phyloP scores from a whole-genome alignment of 768 basidiomycete species.

The Pisolithus sp. region DNA sequence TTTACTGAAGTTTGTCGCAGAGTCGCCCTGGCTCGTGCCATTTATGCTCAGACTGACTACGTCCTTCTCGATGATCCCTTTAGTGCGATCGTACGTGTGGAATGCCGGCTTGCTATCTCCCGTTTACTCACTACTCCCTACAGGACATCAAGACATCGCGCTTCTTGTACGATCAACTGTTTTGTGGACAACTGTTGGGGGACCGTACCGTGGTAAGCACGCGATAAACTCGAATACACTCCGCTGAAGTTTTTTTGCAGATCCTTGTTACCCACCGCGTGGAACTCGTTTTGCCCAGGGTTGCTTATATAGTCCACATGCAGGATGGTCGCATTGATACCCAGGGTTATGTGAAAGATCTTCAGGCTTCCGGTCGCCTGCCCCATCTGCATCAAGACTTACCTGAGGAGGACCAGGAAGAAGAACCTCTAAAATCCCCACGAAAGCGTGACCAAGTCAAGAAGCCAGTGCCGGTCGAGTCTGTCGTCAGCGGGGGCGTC shows the following conservation, averaged over 20 bases:
- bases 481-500: constrained; percentile 73
- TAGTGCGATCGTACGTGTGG: constrained; percentile 63
- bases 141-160: constrained; percentile 68
- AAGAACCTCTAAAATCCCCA: constrained; percentile 23
- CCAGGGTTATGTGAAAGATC: constrained; percentile 61
- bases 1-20: constrained; percentile 27
- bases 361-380: constrained; percentile 54
- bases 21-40: constrained; percentile 77
- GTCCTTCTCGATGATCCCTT: constrained; percentile 78
- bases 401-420: constrained; percentile 43
- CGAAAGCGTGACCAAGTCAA: constrained; percentile 26
- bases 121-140: not conserved
- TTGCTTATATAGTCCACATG: constrained; percentile 70
- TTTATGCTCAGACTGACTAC: constrained; percentile 64
- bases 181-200: constrained; percentile 59
- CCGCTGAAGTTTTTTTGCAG: constrained; percentile 22
- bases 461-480: constrained; percentile 77
- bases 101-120: not conserved
- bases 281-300: constrained; percentile 70
- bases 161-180: constrained; percentile 54
- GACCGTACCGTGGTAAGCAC: constrained; percentile 61
- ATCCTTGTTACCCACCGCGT: constrained; percentile 80
- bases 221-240: not conserved
- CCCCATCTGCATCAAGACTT: constrained; percentile 53
- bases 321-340: constrained; percentile 76